A percentile compares a stretch with the other conserved stretches of the same genome.
These are phyloP conservation scores for Limnanthes douglasii DNA, from an alignment of 345 rosid species.

Conservation along the genomic window DNA sequence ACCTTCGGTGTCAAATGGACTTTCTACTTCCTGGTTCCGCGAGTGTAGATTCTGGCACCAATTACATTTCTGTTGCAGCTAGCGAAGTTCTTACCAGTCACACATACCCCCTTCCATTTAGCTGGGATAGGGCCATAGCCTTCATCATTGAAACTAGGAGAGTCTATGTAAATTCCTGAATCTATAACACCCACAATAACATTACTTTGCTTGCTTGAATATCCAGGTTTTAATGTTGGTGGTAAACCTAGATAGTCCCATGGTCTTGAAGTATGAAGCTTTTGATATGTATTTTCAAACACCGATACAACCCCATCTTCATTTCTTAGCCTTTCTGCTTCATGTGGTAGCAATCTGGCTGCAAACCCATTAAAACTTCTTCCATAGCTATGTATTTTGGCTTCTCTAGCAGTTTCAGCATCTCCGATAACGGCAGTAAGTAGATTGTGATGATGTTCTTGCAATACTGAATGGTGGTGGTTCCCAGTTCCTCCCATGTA, in stretches of 20 bases:
- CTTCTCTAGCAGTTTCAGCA: constrained; percentile 35
- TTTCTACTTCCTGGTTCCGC: too few species aligned
- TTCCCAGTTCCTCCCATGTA: constrained; percentile 64
- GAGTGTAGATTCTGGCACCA: constrained; percentile 68
- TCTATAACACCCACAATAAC: constrained; percentile 27
- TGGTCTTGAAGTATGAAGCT: constrained; percentile 74
- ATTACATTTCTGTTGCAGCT: constrained; percentile 89
- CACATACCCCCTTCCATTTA: constrained; percentile 80
- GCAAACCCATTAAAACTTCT: constrained; percentile 70
- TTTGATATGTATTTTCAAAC: constrained; percentile 33
- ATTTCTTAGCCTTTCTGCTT: constrained; percentile 50
- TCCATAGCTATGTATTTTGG: constrained; percentile 46
- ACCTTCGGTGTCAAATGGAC: too few species aligned
- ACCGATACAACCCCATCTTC: constrained; percentile 53
- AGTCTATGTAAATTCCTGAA: constrained; percentile 47
- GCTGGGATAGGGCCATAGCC: constrained; percentile 29
- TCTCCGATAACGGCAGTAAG: constrained; percentile 39
- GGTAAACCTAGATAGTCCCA: constrained; percentile 80
- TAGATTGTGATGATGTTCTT: constrained; percentile 33
- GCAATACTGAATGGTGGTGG: constrained; percentile 5
- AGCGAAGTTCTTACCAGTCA: constrained; percentile 44
- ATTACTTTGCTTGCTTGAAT: constrained; percentile 11
- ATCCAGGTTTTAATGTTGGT: constrained; percentile 9
- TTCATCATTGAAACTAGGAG: constrained; percentile 32
- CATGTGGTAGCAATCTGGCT: constrained; percentile 56